Evolutionary conservation across 768 basidiomycete species (phyloP).

Genomic region (Terana coerulea): DNA sequence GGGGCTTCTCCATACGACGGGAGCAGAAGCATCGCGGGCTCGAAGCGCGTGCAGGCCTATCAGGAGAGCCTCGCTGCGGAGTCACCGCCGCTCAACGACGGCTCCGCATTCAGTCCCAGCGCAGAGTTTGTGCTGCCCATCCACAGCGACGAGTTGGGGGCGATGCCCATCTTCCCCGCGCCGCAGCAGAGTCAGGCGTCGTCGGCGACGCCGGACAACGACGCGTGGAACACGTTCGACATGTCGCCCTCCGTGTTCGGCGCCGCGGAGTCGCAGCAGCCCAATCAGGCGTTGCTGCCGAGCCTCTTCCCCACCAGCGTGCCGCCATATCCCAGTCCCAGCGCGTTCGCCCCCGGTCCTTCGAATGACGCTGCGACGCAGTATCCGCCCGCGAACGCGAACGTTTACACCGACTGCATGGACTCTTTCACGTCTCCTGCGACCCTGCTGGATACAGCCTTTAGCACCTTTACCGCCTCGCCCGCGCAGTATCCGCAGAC

Average conservation of each 20-base stretch:
- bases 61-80: neutral
- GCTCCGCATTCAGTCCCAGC: slow-evolving; percentile 1
- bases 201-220: slow-evolving; percentile 14
- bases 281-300: neutral
- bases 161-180: slow-evolving; percentile 41
- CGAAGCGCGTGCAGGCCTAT: slow-evolving; percentile 26
- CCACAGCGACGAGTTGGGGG: slow-evolving; percentile 54
- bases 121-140: slow-evolving; percentile 41
- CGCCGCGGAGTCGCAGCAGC: neutral
- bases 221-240: slow-evolving; percentile 19
- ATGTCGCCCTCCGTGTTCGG: neutral
- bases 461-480: no score
- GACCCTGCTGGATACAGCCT: no score
- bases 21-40: slow-evolving; percentile 29
- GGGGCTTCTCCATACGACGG: neutral
- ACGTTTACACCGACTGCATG: neutral
- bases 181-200: slow-evolving; percentile 2
- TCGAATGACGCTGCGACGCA: neutral
- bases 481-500: neutral
- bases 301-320: neutral
- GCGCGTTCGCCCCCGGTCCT: neutral
- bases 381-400: neutral
- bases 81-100: neutral
- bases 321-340: neutral
- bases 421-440: neutral